Evolutionary conservation across 768 basidiomycete genomes (phyloP), one percentile per base, ranked within the genome.

Genomic region (Lentinula raphanica): DNA sequence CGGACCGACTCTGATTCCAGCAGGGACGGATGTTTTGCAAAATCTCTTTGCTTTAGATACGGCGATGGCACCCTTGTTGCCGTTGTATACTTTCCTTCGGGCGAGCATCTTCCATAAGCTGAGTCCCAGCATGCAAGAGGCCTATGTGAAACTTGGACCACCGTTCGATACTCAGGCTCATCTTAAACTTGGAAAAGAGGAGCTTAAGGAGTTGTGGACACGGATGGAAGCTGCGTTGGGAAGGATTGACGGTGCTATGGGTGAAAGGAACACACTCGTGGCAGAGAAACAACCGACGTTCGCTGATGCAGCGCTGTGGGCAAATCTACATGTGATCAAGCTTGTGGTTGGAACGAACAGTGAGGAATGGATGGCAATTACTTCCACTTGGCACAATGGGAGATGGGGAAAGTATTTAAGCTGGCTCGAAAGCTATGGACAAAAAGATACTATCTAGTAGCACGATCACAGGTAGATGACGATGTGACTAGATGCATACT

Each of bases 21-120:
- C 56, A 6, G 72, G 72, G n/a, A 70, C 72, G 23, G 0, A 63
- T 62, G 53, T 67, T 67, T 61, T 78, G 27, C 60, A 72, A n/a
- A 62, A 59, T 2, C 71, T 69, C 1, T 75, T 76, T 60, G 51
- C 56, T 21, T 48, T 32, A 23, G 44, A 58, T 48, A 53, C 35
- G 21, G 2, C 19, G 21, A 35, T 36, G 29, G 23, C 11, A 12
- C 29, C 29, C n/a, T 28, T 49, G 3, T 15, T 7, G n/a, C 25
- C 48, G 25, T 11, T 49, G 28, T 49, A 49, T 5, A 3, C 9
- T 28, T 3, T 49, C 15, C 48, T n/a, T n/a, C 28, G 28, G 2
- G 25, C 9, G 15, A 6, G 13, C 8, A 28, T 49, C 12, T 9
- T 29, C 11, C 13, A n/a, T 3, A 49, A 49, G 17, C 19, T 29